These are phyloP conservation scores for Capsella rubella DNA, from an alignment of 441 rosid genomes.

Conservation along the genomic window DNA sequence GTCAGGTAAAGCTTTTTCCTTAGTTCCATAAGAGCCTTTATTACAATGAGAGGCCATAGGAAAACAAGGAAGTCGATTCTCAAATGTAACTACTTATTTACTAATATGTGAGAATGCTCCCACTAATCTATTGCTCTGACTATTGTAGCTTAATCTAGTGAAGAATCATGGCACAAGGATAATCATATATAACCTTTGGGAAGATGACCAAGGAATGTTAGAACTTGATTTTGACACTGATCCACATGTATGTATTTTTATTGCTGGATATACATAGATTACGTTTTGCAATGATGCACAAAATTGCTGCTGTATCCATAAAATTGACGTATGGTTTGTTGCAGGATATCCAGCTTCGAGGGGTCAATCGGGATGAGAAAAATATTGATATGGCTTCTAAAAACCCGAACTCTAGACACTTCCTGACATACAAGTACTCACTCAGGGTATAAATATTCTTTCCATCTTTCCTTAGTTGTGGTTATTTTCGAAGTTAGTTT, in stretches of 20 bases:
- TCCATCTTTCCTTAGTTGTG: not conserved
- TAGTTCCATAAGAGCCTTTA: not conserved
- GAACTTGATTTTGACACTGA: conserved; percentile 90
- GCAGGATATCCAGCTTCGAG: conserved; percentile 89
- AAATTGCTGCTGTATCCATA: conserved; percentile 8
- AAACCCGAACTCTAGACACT: conserved; percentile 69
- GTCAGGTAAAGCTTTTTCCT: conserved; percentile 62
- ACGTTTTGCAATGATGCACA: not conserved
- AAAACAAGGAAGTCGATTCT: not conserved
- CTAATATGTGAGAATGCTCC: conserved; percentile 1
- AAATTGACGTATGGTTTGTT: conserved; percentile 10
- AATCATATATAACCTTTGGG: conserved; percentile 94
- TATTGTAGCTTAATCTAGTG: conserved; percentile 62
- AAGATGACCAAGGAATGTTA: conserved; percentile 79
- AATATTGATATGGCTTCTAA: conserved; percentile 65
- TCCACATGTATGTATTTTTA: conserved; percentile 53
- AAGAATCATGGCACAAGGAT: conserved; percentile 78
- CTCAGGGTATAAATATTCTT: conserved; percentile 56
- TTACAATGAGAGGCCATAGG: not conserved
- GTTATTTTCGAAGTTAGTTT: conserved; percentile 12
- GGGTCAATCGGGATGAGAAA: conserved; percentile 75
- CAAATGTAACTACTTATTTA: not conserved
- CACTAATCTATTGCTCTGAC: conserved; percentile 21
- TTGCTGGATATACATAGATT: conserved; percentile 6
- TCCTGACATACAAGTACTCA: conserved; percentile 75